Conservation (phyloP, 768 basidiomycete species). For the Chiua virens region DNA sequence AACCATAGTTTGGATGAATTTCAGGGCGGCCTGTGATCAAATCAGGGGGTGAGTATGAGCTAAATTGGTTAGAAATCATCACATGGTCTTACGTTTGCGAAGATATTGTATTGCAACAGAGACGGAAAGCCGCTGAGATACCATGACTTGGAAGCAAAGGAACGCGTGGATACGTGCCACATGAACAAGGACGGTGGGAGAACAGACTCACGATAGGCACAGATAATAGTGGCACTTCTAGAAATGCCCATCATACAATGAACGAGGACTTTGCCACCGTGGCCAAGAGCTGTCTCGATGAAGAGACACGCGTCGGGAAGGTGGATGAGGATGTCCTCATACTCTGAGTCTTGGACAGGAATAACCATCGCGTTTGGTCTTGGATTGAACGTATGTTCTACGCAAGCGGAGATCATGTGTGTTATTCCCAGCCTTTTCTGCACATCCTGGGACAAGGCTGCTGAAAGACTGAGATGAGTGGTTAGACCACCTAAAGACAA, state of each 20-base stretch:
- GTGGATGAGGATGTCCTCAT: slow-evolving; percentile 62
- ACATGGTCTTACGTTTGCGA: slow-evolving; percentile 42
- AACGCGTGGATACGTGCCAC: neutral
- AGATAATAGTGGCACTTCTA: slow-evolving; percentile 60
- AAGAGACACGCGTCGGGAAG: slow-evolving; percentile 59
- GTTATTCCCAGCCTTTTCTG: slow-evolving; percentile 44
- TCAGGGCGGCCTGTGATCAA: slow-evolving; percentile 35
- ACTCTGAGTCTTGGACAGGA: slow-evolving; percentile 45
- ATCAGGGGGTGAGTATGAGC: slow-evolving; percentile 10
- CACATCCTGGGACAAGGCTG: slow-evolving; percentile 33
- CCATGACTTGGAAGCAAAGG: slow-evolving; percentile 45
- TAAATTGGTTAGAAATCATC: slow-evolving; percentile 1
- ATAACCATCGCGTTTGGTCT: slow-evolving; percentile 36
- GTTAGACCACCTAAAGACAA: neutral
- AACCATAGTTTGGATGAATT: slow-evolving; percentile 45
- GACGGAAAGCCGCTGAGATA: slow-evolving; percentile 41
- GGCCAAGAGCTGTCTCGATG: slow-evolving; percentile 55
- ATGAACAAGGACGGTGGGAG: neutral
- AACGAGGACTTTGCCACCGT: slow-evolving; percentile 59
- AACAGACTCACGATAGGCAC: slow-evolving; percentile 49
- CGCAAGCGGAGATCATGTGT: slow-evolving; percentile 58
- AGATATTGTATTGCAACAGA: slow-evolving; percentile 49
- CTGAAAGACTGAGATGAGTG: slow-evolving; percentile 24
- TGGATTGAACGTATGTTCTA: slow-evolving; percentile 46
- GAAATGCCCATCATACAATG: slow-evolving; percentile 78